Percentiles rank a stretch among this genome's conserved stretches.
These are phyloP conservation scores for Lodderomyces orthopsilosis DNA, from an alignment of 1,139 yeast genomes.

Conservation along the genomic window DNA sequence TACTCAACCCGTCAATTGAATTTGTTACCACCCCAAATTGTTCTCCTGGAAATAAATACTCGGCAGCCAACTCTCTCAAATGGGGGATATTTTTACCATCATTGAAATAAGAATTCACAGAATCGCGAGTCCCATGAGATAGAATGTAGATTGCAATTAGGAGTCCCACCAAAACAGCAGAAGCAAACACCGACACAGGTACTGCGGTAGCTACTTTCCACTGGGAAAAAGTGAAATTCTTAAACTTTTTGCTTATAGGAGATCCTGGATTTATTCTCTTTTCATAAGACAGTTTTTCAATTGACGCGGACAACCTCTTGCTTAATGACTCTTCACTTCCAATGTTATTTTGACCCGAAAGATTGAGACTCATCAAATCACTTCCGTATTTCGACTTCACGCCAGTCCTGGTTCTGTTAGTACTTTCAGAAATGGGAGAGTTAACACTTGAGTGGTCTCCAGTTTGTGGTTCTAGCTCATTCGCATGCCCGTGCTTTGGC, in stretches of 20 bases:
- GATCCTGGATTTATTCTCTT: neutral
- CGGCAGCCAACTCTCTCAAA: conserved; percentile 10
- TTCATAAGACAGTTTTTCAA: neutral
- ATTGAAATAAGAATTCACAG: conserved; percentile 20
- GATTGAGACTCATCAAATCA: neutral
- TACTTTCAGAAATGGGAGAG: neutral
- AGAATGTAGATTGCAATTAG: conserved; percentile 16
- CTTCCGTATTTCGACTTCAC: neutral
- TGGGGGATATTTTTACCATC: conserved; percentile 10
- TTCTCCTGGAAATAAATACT: conserved; percentile 8
- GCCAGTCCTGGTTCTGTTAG: neutral
- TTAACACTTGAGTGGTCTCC: neutral
- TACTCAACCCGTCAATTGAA: conserved; percentile 20
- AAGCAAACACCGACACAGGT: neutral
- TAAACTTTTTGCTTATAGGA: neutral
- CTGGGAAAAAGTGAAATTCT: neutral
- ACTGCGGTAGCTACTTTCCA: neutral
- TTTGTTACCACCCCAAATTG: conserved; percentile 5
- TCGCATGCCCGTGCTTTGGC: neutral
- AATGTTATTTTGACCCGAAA: neutral
- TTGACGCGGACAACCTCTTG: neutral
- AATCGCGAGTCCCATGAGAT: conserved; percentile 20
- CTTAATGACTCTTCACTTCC: neutral
- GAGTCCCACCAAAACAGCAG: neutral
- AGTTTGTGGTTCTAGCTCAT: neutral